Percentiles rank a stretch among this genome's conserved stretches.
Conservation (phyloP, 495 filamentous ascomycete species). For the Podospora australis region DNA sequence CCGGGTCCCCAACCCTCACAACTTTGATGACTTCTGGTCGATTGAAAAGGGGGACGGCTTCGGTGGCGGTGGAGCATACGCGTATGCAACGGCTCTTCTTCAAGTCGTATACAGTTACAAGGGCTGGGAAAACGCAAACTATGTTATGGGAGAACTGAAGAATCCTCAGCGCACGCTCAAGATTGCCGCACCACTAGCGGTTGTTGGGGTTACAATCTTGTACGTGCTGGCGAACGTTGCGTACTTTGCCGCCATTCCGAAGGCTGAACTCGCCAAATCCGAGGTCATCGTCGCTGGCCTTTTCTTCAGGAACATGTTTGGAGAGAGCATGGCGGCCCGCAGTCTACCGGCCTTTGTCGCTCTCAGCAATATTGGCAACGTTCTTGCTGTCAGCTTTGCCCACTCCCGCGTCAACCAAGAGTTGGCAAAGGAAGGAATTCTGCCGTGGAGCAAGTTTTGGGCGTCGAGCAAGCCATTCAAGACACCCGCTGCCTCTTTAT, state of each 20-base stretch:
- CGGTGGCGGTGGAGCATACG: slow-evolving; percentile 30
- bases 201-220: slow-evolving; percentile 49
- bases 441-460: slow-evolving; percentile 52
- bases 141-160: slow-evolving; percentile 53
- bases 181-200: slow-evolving; percentile 54
- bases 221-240: slow-evolving; percentile 62
- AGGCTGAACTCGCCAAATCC: slow-evolving; percentile 46
- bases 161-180: slow-evolving; percentile 56
- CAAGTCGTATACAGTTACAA: slow-evolving; percentile 47
- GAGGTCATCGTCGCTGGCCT: slow-evolving; percentile 42
- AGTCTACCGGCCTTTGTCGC: slow-evolving; percentile 57
- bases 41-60: slow-evolving; percentile 38
- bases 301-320: slow-evolving; percentile 43
- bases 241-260: slow-evolving; percentile 46
- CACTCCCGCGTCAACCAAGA: slow-evolving; percentile 65
- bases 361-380: slow-evolving; percentile 57
- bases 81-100: slow-evolving; percentile 42
- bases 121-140: slow-evolving; percentile 44
- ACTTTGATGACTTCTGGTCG: slow-evolving; percentile 30
- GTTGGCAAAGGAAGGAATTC: slow-evolving; percentile 58
- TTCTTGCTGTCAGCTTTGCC: slow-evolving; percentile 38
- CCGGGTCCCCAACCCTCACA: slow-evolving; percentile 20
- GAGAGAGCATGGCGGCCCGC: slow-evolving; percentile 29
- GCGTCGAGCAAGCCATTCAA: slow-evolving; percentile 30
- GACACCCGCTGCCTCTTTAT: slow-evolving; percentile 40